A percentile compares a stretch with the other conserved stretches of the same genome.
Evolutionary conservation across 306 rosid species (phyloP).

Genomic region (Rubus parviflorus): DNA sequence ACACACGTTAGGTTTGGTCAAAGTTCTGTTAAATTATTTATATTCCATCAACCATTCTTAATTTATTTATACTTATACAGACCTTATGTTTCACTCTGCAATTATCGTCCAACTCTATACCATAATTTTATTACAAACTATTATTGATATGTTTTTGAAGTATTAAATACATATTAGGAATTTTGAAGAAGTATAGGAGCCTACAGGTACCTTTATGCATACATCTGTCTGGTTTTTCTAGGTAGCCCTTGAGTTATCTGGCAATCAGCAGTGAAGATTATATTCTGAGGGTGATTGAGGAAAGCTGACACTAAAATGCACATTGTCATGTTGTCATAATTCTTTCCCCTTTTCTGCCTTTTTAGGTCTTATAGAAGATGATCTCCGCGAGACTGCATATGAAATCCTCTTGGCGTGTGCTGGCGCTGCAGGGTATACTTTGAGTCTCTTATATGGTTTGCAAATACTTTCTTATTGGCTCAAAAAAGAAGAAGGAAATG

Average conservation of each 20-base stretch:
- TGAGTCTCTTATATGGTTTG: not conserved
- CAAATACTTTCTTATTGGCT: not conserved
- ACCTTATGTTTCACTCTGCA: not conserved
- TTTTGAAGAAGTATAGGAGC: not conserved
- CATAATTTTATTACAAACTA: not conserved
- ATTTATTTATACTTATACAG: not conserved
- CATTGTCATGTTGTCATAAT: not conserved
- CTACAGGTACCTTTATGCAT: not conserved
- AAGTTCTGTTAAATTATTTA: not conserved
- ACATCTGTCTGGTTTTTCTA: not conserved
- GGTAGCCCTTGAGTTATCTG: not conserved
- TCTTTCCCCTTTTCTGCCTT: slow-evolving; percentile 32
- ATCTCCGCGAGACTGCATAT: slow-evolving; percentile 89
- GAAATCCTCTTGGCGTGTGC: slow-evolving; percentile 97
- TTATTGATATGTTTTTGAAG: not conserved
- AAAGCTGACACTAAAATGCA: not conserved
- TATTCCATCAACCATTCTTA: not conserved
- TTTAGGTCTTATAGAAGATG: slow-evolving; percentile 82
- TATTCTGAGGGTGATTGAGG: not conserved
- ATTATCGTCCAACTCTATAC: not conserved
- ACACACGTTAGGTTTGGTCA: not conserved
- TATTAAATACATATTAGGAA: slow-evolving; percentile 1
- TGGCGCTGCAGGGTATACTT: slow-evolving; percentile 88
- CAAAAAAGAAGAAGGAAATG: slow-evolving; percentile 12
- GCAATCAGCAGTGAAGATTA: not conserved